A percentile compares a stretch with the other conserved stretches of the same genome.
Evolutionary conservation across 2,329 filamentous ascomycete genomes (phyloP).

Genomic region (Gliomastix tumulicola): DNA sequence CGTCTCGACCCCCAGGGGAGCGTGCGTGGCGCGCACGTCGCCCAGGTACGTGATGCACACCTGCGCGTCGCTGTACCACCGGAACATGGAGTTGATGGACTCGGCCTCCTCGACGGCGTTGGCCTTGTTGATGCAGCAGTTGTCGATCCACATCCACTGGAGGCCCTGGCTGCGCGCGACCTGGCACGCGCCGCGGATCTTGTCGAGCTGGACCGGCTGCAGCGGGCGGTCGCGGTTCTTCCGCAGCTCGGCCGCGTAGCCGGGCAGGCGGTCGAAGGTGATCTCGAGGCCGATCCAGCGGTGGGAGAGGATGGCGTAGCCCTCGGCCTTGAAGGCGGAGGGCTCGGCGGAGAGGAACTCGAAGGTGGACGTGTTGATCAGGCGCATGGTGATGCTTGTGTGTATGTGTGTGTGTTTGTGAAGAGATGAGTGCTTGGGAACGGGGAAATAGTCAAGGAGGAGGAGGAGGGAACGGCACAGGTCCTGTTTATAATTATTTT

Average conservation of each 20-base stretch:
- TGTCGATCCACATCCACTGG: slow-evolving; percentile 13
- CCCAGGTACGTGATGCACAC: slow-evolving; percentile 17
- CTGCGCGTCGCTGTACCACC: slow-evolving; percentile 12
- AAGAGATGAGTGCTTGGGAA: too few species aligned
- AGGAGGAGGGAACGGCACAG: too few species aligned
- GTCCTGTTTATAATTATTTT: too few species aligned
- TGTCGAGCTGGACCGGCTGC: slow-evolving; percentile 3
- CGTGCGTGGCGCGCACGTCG: slow-evolving; percentile 1
- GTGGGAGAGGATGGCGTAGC: slow-evolving; percentile 11
- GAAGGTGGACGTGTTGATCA: slow-evolving; percentile 1
- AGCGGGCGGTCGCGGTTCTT: slow-evolving; percentile 1
- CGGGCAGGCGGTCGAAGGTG: slow-evolving; percentile 3
- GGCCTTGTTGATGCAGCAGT: slow-evolving; percentile 17
- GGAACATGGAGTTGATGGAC: slow-evolving; percentile 18
- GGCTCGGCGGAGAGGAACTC: not conserved
- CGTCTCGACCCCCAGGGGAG: too few species aligned
- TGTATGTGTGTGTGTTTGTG: too few species aligned
- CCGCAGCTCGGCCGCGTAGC: not conserved
- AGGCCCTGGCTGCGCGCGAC: slow-evolving; percentile 7
- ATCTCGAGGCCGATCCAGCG: slow-evolving; percentile 9
- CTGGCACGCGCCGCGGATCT: slow-evolving; percentile 5
- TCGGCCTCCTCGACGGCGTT: slow-evolving; percentile 14
- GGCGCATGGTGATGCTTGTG: not conserved
- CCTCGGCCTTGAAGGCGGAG: slow-evolving; percentile 1
- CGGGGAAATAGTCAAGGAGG: too few species aligned